These are phyloP conservation scores for Mollisia scopiformis DNA, from an alignment of 2,329 filamentous ascomycete species.

Conservation along the genomic window DNA sequence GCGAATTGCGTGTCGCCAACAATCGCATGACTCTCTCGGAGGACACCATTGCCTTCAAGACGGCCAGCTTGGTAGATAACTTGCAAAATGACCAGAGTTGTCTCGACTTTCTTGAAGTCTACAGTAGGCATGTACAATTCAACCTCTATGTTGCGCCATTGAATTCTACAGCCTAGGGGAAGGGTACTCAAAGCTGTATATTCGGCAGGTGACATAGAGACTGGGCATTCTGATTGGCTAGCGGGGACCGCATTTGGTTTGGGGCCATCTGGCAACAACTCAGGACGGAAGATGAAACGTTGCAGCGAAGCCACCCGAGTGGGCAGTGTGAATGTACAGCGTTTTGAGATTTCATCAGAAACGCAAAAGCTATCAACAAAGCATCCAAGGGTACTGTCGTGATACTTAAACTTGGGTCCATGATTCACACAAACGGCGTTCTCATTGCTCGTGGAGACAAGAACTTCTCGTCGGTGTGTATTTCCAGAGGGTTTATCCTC, in stretches of 20 bases:
- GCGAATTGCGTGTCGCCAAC: constrained; percentile 40
- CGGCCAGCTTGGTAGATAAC: constrained; percentile 51
- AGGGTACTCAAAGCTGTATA: constrained; percentile 54
- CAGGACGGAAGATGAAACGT: background rate
- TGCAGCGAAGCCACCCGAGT: constrained; percentile 7
- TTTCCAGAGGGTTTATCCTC: constrained; percentile 8
- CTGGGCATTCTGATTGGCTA: constrained; percentile 49
- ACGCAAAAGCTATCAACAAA: background rate
- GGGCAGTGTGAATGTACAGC: constrained; percentile 4
- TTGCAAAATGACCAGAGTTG: constrained; percentile 51
- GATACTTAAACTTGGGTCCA: constrained; percentile 14
- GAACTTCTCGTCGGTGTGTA: constrained; percentile 1
- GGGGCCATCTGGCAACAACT: background rate
- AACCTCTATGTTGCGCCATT: constrained; percentile 57
- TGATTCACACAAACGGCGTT: constrained; percentile 12
- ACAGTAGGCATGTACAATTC: constrained; percentile 51
- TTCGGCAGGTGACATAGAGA: constrained; percentile 52
- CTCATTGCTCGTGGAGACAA: background rate
- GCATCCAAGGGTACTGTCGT: background rate
- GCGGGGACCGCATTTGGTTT: constrained; percentile 46
- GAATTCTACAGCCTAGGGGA: constrained; percentile 49
- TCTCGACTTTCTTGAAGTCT: constrained; percentile 53
- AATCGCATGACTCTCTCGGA: constrained; percentile 40
- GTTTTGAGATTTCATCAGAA: background rate
- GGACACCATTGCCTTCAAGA: constrained; percentile 6